Percentiles rank a stretch among this genome's conserved stretches.
Conservation (phyloP, 2,329 filamentous ascomycete genomes). For the Ophiostoma ulmi region DNA sequence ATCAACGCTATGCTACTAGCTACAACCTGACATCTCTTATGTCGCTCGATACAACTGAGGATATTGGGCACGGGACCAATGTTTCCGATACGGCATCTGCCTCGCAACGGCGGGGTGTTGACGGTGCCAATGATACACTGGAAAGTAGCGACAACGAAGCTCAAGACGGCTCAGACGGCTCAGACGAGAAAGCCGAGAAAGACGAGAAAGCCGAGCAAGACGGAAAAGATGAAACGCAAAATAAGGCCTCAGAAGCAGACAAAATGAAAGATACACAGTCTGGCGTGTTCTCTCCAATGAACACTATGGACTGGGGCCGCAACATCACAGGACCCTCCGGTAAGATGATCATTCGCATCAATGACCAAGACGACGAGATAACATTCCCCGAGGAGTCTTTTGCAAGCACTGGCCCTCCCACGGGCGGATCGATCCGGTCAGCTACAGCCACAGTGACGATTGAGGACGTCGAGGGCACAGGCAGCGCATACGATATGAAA, state of each 20-base stretch:
- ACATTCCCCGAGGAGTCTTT: constrained; percentile 37
- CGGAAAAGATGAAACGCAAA: background rate
- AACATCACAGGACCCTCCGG: constrained; percentile 74
- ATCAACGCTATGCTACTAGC: constrained; percentile 42
- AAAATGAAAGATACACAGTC: background rate
- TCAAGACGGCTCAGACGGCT: too few relatives aligned
- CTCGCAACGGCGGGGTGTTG: background rate
- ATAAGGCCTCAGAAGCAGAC: background rate
- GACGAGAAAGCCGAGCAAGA: too few relatives aligned
- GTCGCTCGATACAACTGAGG: background rate
- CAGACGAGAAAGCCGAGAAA: too few relatives aligned
- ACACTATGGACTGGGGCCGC: constrained; percentile 57
- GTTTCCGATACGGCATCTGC: background rate
- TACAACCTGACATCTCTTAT: constrained; percentile 61
- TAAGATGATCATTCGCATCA: constrained; percentile 63
- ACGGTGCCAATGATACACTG: background rate
- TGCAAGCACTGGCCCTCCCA: constrained; percentile 35
- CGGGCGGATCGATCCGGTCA: constrained; percentile 58
- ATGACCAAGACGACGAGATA: constrained; percentile 44
- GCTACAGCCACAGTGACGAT: constrained; percentile 66
- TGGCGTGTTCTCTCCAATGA: constrained; percentile 2
- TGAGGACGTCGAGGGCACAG: constrained; percentile 63
- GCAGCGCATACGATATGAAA: constrained; percentile 72
- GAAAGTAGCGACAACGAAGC: background rate
- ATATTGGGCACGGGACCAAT: background rate